These are phyloP conservation scores for Limnanthes douglasii DNA, from an alignment of 345 rosid genomes.

Conservation along the genomic window DNA sequence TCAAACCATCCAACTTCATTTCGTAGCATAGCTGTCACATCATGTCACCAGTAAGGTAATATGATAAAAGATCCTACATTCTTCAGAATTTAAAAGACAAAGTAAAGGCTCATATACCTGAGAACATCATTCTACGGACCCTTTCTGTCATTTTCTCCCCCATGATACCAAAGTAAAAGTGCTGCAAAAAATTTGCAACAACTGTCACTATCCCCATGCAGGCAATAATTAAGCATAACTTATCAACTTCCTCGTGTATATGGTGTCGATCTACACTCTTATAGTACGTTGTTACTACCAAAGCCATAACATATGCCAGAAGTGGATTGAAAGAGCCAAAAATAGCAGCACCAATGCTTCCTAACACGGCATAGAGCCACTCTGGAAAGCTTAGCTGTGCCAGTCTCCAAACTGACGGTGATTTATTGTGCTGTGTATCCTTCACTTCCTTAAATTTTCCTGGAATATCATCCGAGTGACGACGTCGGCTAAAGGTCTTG, in stretches of 20 bases:
- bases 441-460: slow-evolving; percentile 30
- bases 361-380: slow-evolving; percentile 96
- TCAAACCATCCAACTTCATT: slow-evolving; percentile 99
- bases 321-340: slow-evolving; percentile 99
- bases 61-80: slow-evolving; percentile 7
- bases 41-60: slow-evolving; percentile 8
- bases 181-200: slow-evolving; percentile 95
- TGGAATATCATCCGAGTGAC: slow-evolving; percentile 53
- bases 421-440: slow-evolving; percentile 33
- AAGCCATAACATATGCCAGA: slow-evolving; percentile 81
- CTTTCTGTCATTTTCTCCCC: slow-evolving; percentile 99
- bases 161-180: slow-evolving; percentile 98
- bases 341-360: slow-evolving; percentile 96
- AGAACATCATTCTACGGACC: slow-evolving; percentile 98
- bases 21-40: slow-evolving; percentile 84
- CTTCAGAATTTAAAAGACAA: slow-evolving; percentile 4
- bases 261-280: slow-evolving; percentile 20
- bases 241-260: slow-evolving; percentile 62
- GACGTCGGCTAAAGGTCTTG: slow-evolving; percentile 92
- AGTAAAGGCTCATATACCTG: slow-evolving; percentile 37
- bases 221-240: slow-evolving; percentile 97
- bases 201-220: slow-evolving; percentile 97
- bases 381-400: slow-evolving; percentile 93
- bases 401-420: slow-evolving; percentile 87
- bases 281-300: slow-evolving; percentile 78